Evolutionary conservation across 352 stramenopile species (phyloP).

Genomic region (Poterioochromonas sp.): DNA sequence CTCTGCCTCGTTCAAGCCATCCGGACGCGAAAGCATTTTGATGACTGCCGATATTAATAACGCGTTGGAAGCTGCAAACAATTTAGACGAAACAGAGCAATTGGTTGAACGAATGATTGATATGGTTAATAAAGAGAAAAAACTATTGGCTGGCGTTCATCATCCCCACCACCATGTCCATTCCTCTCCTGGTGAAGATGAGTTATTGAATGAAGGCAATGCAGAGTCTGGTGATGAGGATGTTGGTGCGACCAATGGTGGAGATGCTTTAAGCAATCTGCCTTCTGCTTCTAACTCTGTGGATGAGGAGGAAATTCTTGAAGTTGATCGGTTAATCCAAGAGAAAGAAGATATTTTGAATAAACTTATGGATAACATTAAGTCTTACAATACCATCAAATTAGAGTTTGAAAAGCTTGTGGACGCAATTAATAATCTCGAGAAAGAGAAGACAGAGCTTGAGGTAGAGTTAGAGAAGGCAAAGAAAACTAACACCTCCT

Average conservation of each 20-base stretch:
- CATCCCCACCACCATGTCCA: no score
- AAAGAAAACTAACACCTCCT: neutral
- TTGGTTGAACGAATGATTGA: neutral
- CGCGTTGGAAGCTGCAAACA: neutral
- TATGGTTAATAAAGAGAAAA: neutral
- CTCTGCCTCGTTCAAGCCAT: neutral
- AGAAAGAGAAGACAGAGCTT: constrained; percentile 21
- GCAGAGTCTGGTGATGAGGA: neutral
- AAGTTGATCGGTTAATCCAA: constrained; percentile 9
- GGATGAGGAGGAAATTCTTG: neutral
- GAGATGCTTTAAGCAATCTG: neutral
- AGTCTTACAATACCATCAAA: neutral
- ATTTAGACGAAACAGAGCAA: neutral
- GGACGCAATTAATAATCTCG: constrained; percentile 11
- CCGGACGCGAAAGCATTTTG: neutral
- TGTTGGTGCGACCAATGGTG: neutral
- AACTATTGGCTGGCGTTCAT: neutral
- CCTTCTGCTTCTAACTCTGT: neutral
- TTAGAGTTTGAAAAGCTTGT: constrained; percentile 1
- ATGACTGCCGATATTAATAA: neutral
- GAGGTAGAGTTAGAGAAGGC: constrained; percentile 20
- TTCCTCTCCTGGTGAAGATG: no score
- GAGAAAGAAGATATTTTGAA: constrained; percentile 28
- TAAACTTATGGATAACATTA: constrained; percentile 13
- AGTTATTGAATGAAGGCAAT: neutral